Conservation (phyloP, 768 basidiomycete genomes). For the Psilocybe cyanescens region DNA sequence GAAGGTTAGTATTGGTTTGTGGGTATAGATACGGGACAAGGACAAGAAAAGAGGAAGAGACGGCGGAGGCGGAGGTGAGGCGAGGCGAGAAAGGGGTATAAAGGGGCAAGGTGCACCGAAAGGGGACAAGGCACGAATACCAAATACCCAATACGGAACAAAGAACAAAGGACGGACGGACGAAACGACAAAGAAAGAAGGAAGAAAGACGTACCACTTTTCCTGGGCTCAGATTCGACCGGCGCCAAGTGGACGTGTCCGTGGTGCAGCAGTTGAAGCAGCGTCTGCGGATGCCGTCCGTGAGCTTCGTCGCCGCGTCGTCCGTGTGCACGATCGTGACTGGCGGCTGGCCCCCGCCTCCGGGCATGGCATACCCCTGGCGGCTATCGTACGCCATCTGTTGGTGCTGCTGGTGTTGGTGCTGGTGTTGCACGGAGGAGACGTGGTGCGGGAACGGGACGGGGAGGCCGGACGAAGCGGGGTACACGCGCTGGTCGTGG, state of each 20-base stretch:
- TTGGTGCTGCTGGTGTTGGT: constrained; percentile 23
- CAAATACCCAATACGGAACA: neutral
- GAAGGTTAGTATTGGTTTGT: neutral
- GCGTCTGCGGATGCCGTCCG: constrained; percentile 72
- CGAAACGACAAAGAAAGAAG: neutral
- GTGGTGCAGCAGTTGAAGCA: constrained; percentile 89
- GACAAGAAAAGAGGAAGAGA: constrained; percentile 16
- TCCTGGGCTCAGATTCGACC: constrained; percentile 77
- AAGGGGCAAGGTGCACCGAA: no score
- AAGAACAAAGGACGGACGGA: constrained; percentile 9
- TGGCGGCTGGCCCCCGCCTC: constrained; percentile 25
- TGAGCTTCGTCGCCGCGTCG: constrained; percentile 81
- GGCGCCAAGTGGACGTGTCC: constrained; percentile 81
- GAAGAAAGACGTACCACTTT: constrained; percentile 59
- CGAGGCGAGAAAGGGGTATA: no score
- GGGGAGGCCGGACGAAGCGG: constrained; percentile 1
- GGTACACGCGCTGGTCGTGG: constrained; percentile 5
- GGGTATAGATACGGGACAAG: no score
- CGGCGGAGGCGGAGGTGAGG: constrained; percentile 18
- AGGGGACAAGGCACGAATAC: no score
- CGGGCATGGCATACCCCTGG: constrained; percentile 35
- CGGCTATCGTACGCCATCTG: constrained; percentile 11
- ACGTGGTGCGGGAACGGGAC: constrained; percentile 22
- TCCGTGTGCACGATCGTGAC: constrained; percentile 59
- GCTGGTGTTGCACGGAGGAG: constrained; percentile 16